Evolutionary conservation across 1,284 basidiomycete genomes (phyloP), one percentile per base, ranked within the genome.

Genomic region (Puccinia horiana): DNA sequence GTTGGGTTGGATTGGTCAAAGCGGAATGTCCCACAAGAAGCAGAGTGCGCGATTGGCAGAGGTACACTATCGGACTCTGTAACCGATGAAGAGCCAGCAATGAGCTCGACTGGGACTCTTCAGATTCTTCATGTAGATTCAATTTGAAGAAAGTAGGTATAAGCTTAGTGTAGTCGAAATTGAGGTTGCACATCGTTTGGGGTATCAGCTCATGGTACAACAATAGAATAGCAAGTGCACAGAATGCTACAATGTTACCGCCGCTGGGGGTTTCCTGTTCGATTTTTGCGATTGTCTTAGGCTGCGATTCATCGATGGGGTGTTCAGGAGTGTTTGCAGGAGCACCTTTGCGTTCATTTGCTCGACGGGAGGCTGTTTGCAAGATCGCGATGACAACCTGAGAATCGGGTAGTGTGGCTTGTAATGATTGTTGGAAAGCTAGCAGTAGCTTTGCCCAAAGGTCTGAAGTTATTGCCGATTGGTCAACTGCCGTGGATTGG

Each of bases 151-250:
- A 82, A 20, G 65, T 74, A 18, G 73, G 47, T 54, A 76, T 76
- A 14, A 82, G 74, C 76, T 82, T 82, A 3, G 63, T 63, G 63
- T 82, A 70, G 52, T 82, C 81, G 61, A 82, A 82, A 35, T 74
- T 74, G 35, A 69, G 29, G 47, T 61, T 67, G 44, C 63, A 67
- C 37, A 82, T 76, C 35, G 65, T 67, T 42, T 76, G 72, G 8
- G 81, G 81, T 35, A 76, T 70, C 49, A 82, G 35, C 37, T 69
- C 40, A 76, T 82, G 74, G 61, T 74, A 82, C 37, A 82, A 18
- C 14, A 56, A 9, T 11, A 82, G 63, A 26, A 58, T 37, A 40
- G 81, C 81, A 56, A 82, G 63, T n/a, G 67, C 63, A 52, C 52
- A n/a, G 42, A 76, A 73, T 37, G 81, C 20, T 54, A 82, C 54